Conservation (phyloP, 2,329 filamentous ascomycete genomes). For the Venturia nashicola region DNA sequence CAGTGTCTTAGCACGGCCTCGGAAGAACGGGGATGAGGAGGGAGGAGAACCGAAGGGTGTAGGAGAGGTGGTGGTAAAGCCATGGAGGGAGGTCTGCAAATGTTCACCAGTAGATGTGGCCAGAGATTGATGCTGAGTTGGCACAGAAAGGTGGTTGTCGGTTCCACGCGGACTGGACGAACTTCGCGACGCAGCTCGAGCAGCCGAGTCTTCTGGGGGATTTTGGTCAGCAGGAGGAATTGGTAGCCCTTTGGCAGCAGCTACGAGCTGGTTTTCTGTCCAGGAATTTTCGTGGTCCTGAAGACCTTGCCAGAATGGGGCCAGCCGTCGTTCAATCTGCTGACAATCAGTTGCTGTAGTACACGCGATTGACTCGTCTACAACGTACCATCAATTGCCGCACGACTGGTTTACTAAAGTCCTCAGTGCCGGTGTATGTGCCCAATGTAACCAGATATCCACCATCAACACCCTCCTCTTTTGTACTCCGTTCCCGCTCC, state of each 20-base stretch:
- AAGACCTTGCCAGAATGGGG: constrained; percentile 90
- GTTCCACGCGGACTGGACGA: constrained; percentile 19
- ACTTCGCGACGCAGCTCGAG: constrained; percentile 11
- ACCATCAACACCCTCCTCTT: constrained; percentile 85
- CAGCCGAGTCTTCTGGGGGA: constrained; percentile 49
- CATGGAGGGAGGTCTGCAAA: constrained; percentile 46
- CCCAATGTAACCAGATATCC: constrained; percentile 91
- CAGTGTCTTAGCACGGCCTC: constrained; percentile 78
- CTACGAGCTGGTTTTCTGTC: constrained; percentile 92
- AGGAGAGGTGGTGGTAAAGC: constrained; percentile 47
- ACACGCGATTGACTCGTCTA: constrained; percentile 9
- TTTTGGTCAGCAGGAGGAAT: constrained; percentile 77
- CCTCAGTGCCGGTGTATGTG: constrained; percentile 82
- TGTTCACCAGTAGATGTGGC: constrained; percentile 67
- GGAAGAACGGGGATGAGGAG: constrained; percentile 47
- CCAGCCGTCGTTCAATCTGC: constrained; percentile 86
- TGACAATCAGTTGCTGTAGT: neutral
- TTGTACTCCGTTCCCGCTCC: constrained; percentile 82
- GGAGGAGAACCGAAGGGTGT: constrained; percentile 36
- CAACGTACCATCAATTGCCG: constrained; percentile 70
- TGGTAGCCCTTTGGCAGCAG: constrained; percentile 70
- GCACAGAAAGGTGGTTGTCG: constrained; percentile 25
- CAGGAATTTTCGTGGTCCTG: constrained; percentile 80
- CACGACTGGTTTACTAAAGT: constrained; percentile 82
- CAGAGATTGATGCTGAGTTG: constrained; percentile 55